phyloP scores from a whole-genome alignment of 805 yeast genomes.

The Candida coquimbonensis region DNA sequence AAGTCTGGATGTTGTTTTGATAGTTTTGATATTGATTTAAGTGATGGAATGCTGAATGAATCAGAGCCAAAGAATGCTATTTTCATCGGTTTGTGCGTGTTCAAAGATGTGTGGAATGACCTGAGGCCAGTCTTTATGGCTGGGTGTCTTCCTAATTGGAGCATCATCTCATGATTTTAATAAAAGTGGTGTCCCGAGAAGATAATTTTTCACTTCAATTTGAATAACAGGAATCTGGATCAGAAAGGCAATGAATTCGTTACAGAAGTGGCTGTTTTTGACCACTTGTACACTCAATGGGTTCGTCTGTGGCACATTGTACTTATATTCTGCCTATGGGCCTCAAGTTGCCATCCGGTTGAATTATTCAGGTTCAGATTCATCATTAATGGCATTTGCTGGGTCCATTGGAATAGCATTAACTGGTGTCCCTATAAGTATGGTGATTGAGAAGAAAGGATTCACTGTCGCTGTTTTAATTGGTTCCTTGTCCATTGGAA shows the following conservation, averaged over 20 bases:
- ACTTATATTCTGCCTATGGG: constrained; percentile 68
- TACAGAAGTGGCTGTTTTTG: constrained; percentile 6
- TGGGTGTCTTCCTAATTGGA: too few relatives aligned
- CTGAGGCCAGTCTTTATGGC: neutral
- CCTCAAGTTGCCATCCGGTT: constrained; percentile 64
- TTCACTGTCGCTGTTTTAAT: constrained; percentile 43
- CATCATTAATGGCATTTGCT: constrained; percentile 56
- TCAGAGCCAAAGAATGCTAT: constrained; percentile 80
- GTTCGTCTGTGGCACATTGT: constrained; percentile 65
- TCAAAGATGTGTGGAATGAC: neutral
- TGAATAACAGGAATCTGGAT: too few relatives aligned
- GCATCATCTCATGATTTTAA: too few relatives aligned
- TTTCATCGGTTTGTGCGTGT: constrained; percentile 3
- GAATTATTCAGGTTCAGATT: constrained; percentile 51
- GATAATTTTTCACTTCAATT: too few relatives aligned
- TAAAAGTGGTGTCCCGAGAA: too few relatives aligned
- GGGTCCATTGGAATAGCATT: constrained; percentile 63
- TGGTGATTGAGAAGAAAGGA: constrained; percentile 56
- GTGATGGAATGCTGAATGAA: constrained; percentile 51
- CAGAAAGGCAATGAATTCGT: neutral
- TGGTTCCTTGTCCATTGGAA: constrained; percentile 42
- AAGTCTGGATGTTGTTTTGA: constrained; percentile 12
- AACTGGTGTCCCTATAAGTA: constrained; percentile 63
- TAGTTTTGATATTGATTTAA: constrained; percentile 31
- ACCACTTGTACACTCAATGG: constrained; percentile 30